Base-by-base conservation (phyloP, 257 asterid species). In the Petunia secreta region DNA sequence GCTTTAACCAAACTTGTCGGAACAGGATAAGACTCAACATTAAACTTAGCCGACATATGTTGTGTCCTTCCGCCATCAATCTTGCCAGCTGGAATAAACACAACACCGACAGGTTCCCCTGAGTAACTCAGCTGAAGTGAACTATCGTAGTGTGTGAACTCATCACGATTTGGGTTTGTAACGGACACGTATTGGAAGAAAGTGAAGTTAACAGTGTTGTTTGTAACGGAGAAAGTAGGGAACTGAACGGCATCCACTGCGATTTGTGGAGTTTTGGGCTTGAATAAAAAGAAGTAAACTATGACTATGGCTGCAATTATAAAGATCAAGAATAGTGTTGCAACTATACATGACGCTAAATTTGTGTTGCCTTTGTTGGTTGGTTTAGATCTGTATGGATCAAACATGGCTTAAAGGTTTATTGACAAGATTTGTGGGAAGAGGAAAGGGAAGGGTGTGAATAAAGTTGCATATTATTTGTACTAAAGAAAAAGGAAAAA, bases 81-180 rank as follows among this genome's bases (percentile, higher is more conserved):
- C 83, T 79, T 92, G 4, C 99, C 98, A 3, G 99, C 97, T 14
- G 98, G 99, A 46, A 95, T 93, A 87, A 93, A 95, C 4, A 92
- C 94, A 9, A 83, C 58, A 0, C 99, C 99, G 11, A 95, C 91
- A n/a, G 97, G 94, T 87, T 89, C 90, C 14, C 95, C 99, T 68
- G 91, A 89, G 87, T 87, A 92, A 68, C 86, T 92, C 16, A 95
- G 90, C 92, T 93, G 95, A 64, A 95, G 89, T n/a, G 99, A 91
- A 92, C 97, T 93, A 90, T 93, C 99, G 86, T 91, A 95, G 90
- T 95, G 99, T 40, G 97, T 91, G 85, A 95, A 95, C 68, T 88
- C 92, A 81, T 92, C 98, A 63, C 97, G 90, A 88, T 95, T 95
- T 0, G 99, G 98, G 88, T 94, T 94, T 1, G 91, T 86, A 14